A percentile compares a stretch with the other conserved stretches of the same genome.
phyloP scores from a whole-genome alignment of 352 stramenopile species.

The Globisporangium camurandrum region DNA sequence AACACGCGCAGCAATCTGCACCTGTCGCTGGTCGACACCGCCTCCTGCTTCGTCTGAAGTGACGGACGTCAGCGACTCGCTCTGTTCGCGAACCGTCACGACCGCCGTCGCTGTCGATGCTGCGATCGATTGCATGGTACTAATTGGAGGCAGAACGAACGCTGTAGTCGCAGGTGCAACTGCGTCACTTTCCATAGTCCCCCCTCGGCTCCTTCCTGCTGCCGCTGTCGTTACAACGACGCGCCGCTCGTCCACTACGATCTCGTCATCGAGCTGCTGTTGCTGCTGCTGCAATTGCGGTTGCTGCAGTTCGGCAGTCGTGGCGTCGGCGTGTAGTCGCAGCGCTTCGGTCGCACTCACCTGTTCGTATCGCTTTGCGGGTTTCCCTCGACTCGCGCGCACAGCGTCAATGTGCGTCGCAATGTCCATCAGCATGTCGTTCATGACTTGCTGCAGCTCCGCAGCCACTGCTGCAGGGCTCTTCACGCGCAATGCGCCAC shows the following conservation, averaged over 20 bases:
- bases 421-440: slow-evolving; percentile 21
- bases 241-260: neutral
- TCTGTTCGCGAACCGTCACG: slow-evolving; percentile 1
- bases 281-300: no score
- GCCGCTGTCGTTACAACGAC: no score
- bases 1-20: no score
- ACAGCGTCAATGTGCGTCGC: slow-evolving; percentile 11
- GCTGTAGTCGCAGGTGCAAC: no score
- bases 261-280: neutral
- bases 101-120: neutral
- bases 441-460: slow-evolving; percentile 19
- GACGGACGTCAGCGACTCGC: no score
- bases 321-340: neutral
- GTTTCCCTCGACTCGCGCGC: slow-evolving; percentile 8
- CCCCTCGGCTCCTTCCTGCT: neutral
- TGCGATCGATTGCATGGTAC: no score
- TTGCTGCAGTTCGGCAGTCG: neutral
- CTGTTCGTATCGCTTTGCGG: neutral
- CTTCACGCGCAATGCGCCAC: slow-evolving; percentile 27
- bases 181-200: neutral
- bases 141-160: no score
- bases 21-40: no score
- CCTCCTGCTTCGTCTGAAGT: no score
- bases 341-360: slow-evolving; percentile 3
- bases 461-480: slow-evolving; percentile 16